phyloP scores from a whole-genome alignment of 352 stramenopile genomes.

The Albugo laibachii region DNA sequence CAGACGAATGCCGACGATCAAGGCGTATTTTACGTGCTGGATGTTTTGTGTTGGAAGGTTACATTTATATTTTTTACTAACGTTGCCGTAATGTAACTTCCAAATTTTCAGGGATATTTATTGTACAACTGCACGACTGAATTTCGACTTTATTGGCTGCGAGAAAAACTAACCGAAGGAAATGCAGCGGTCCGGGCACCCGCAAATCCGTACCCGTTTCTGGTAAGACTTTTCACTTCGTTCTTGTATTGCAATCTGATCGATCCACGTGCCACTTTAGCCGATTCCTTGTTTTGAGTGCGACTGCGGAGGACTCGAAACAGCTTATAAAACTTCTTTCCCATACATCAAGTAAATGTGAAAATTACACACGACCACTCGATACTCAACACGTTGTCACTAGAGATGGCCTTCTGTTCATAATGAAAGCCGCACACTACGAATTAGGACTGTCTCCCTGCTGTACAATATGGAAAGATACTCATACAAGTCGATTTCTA shows the following conservation, averaged over 20 bases:
- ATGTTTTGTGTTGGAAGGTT: conserved; percentile 88
- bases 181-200: conserved; percentile 18
- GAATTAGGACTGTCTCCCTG: conserved; percentile 74
- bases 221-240: conserved; percentile 17
- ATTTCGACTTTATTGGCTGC: conserved; percentile 83
- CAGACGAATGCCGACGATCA: conserved; percentile 41
- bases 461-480: conserved; percentile 81
- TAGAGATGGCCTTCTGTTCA: conserved; percentile 82
- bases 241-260: neutral
- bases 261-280: conserved; percentile 12
- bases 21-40: conserved; percentile 79
- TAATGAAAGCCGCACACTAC: conserved; percentile 79
- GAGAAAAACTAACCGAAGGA: conserved; percentile 76
- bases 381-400: neutral
- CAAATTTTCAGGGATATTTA: conserved; percentile 34
- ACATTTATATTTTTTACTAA: neutral
- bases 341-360: conserved; percentile 64
- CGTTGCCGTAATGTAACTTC: neutral
- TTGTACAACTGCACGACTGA: conserved; percentile 86
- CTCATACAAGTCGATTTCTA: conserved; percentile 65
- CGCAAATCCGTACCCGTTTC: conserved; percentile 55
- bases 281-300: conserved; percentile 75
- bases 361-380: neutral
- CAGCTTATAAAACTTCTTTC: conserved; percentile 61
- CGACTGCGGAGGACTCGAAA: conserved; percentile 41